phyloP scores from a whole-genome alignment of 139 green algal species.

The Edaphochlamys debaryana region DNA sequence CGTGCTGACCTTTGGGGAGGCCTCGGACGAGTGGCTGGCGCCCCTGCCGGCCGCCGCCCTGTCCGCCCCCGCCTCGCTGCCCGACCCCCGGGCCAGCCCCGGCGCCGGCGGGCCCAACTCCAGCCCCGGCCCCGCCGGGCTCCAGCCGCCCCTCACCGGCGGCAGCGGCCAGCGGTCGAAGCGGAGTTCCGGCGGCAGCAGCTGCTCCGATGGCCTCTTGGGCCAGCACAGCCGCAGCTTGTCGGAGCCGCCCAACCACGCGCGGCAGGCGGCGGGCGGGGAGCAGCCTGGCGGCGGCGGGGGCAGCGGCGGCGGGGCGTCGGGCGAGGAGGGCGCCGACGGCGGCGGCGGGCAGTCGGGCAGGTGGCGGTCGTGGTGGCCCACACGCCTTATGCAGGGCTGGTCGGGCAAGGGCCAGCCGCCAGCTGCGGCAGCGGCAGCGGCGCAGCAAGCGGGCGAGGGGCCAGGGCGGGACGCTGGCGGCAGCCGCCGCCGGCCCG shows the following conservation, averaged over 20 bases:
- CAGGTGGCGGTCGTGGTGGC: conserved; percentile 39
- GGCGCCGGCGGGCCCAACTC: not conserved
- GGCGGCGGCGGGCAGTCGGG: conserved; percentile 7
- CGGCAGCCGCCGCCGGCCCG: no score
- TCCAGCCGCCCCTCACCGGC: no score
- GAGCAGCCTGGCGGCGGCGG: not conserved
- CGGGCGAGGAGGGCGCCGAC: conserved; percentile 1
- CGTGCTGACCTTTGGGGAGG: conserved; percentile 13
- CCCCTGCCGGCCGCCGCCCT: not conserved
- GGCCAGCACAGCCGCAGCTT: conserved; percentile 37
- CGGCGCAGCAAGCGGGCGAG: not conserved
- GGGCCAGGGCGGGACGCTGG: not conserved
- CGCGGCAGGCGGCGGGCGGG: conserved; percentile 4
- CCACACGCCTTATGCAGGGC: conserved; percentile 32
- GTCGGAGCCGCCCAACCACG: conserved; percentile 17
- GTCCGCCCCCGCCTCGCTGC: not conserved
- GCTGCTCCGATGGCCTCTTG: conserved; percentile 12
- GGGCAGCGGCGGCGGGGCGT: not conserved
- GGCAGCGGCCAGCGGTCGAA: no score
- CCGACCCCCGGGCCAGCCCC: conserved; percentile 9
- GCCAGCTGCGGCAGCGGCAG: conserved; percentile 17
- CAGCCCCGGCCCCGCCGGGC: not conserved
- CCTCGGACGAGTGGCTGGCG: conserved; percentile 37
- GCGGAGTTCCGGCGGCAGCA: conserved; percentile 24
- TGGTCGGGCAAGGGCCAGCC: conserved; percentile 26